Evolutionary conservation across 257 asterid genomes (phyloP).

Genomic region (Ajuga chamaepitys): DNA sequence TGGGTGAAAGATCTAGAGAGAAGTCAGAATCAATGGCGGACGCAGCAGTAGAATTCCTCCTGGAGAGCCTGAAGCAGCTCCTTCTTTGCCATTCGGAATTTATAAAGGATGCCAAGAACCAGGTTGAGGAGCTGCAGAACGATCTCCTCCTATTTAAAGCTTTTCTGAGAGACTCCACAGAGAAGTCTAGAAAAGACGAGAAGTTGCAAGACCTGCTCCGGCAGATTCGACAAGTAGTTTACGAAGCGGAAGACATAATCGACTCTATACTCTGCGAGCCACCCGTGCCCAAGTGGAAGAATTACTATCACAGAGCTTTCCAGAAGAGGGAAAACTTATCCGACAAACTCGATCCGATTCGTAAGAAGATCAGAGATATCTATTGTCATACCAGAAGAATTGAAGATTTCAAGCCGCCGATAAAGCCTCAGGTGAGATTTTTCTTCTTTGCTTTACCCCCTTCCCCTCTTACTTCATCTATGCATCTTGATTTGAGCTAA

Average conservation of each 20-base stretch:
- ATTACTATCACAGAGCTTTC: background rate
- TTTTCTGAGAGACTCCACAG: constrained; percentile 19
- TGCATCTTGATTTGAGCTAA: too few relatives aligned
- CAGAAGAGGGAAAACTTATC: background rate
- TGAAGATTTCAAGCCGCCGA: too few relatives aligned
- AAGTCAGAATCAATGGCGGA: constrained; percentile 34
- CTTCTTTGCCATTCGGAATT: constrained; percentile 12
- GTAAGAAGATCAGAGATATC: background rate
- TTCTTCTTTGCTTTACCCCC: too few relatives aligned
- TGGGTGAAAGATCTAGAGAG: too few relatives aligned
- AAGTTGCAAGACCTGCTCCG: constrained; percentile 17
- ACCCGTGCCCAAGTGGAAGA: constrained; percentile 8
- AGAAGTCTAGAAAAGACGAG: constrained; percentile 12
- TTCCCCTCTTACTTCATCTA: too few relatives aligned
- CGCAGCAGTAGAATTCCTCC: constrained; percentile 27
- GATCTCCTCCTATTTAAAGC: constrained; percentile 26
- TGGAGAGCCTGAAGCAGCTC: constrained; percentile 27
- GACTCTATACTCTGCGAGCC: constrained; percentile 16
- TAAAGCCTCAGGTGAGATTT: background rate
- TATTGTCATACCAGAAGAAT: too few relatives aligned
- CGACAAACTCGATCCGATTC: background rate
- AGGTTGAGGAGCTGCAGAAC: constrained; percentile 16
- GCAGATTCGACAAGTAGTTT: constrained; percentile 18
- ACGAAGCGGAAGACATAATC: constrained; percentile 28
- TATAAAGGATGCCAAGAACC: constrained; percentile 4